Evolutionary conservation across 768 basidiomycete genomes (phyloP).

Genomic region (Russula virescens): DNA sequence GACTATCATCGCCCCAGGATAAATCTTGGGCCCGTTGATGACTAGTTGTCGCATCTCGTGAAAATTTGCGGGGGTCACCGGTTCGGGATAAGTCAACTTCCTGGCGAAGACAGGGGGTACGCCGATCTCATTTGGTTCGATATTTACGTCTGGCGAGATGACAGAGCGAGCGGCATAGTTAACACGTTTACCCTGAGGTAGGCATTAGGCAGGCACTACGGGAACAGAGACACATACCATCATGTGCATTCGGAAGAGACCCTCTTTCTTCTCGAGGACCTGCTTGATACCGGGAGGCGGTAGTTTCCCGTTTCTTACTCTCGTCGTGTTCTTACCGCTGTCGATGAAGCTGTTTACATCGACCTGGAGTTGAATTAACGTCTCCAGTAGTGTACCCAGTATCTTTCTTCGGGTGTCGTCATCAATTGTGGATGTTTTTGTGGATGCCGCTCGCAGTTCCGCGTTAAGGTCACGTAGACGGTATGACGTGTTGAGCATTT

Average conservation of each 20-base stretch:
- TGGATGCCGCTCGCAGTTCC: constrained; percentile 53
- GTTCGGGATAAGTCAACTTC: constrained; percentile 96
- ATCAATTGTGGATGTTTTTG: constrained; percentile 50
- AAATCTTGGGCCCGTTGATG: constrained; percentile 79
- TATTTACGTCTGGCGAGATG: constrained; percentile 98
- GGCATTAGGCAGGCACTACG: constrained; percentile 7
- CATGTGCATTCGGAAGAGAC: constrained; percentile 97
- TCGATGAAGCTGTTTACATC: constrained; percentile 98
- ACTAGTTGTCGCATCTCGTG: constrained; percentile 84
- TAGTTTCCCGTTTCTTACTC: constrained; percentile 79
- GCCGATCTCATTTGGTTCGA: constrained; percentile 98
- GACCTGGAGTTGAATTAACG: constrained; percentile 83
- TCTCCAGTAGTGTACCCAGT: constrained; percentile 66
- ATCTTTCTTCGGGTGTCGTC: constrained; percentile 47
- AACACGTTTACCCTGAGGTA: constrained; percentile 87
- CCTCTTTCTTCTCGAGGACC: constrained; percentile 96
- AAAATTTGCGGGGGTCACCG: constrained; percentile 89
- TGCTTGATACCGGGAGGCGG: constrained; percentile 96
- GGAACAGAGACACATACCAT: constrained; percentile 57
- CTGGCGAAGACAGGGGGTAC: constrained; percentile 96
- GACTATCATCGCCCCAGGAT: constrained; percentile 92
- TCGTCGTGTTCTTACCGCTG: constrained; percentile 87
- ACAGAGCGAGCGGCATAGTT: constrained; percentile 99
- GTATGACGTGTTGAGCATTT: constrained; percentile 75
- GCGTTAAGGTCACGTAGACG: constrained; percentile 71